Evolutionary conservation across 2,329 filamentous ascomycete species (phyloP).

Genomic region (Sporothrix brasiliensis): DNA sequence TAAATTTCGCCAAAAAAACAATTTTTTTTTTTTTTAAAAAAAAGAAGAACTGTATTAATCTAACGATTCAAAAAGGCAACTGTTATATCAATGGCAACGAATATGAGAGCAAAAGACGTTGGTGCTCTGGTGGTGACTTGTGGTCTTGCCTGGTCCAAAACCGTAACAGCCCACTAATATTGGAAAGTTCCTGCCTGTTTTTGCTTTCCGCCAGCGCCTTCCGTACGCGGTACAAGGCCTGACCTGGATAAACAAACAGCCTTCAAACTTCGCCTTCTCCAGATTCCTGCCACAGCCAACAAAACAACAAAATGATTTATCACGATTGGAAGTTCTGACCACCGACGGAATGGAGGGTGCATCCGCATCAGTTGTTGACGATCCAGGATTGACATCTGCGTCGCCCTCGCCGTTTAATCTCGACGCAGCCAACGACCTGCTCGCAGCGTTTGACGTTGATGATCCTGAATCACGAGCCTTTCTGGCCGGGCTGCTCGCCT

Average conservation of each 20-base stretch:
- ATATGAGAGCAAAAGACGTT: background rate
- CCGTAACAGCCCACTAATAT: background rate
- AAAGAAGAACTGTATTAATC: too few relatives aligned
- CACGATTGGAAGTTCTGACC: background rate
- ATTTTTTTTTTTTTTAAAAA: too few relatives aligned
- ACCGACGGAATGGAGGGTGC: background rate
- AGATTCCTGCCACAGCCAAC: background rate
- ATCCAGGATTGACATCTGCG: background rate
- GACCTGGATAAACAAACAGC: background rate
- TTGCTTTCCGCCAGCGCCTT: background rate
- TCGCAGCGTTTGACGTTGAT: slow-evolving; percentile 32
- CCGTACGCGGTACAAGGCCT: background rate
- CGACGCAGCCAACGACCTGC: slow-evolving; percentile 29
- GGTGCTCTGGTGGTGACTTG: background rate
- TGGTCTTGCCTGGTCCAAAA: background rate
- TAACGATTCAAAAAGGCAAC: too few relatives aligned
- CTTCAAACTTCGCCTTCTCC: background rate
- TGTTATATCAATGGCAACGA: background rate
- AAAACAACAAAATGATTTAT: background rate
- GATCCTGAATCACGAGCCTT: slow-evolving; percentile 31
- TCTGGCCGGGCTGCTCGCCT: slow-evolving; percentile 32
- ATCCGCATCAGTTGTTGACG: background rate
- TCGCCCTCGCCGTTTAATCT: background rate
- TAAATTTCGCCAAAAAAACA: too few relatives aligned
- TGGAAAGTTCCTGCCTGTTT: slow-evolving; percentile 8